Conservation (phyloP, 2,329 filamentous ascomycete genomes). For the Elsinoe fawcettii region DNA sequence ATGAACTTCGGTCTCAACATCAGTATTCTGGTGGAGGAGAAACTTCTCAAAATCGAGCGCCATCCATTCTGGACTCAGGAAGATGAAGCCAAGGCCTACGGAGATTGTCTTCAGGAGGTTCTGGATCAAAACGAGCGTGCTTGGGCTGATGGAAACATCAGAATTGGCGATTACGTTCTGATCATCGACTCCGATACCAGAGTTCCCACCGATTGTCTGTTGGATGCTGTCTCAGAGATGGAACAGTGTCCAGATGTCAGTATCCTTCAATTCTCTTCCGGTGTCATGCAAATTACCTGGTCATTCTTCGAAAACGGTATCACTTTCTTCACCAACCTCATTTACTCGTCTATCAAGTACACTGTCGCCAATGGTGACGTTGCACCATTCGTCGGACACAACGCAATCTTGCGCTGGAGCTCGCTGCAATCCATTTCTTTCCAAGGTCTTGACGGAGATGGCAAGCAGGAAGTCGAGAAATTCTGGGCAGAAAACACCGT, state of each 20-base stretch:
- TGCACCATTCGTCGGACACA: constrained; percentile 70
- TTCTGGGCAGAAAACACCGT: constrained; percentile 72
- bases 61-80: constrained; percentile 30
- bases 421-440: constrained; percentile 52
- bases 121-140: constrained; percentile 48
- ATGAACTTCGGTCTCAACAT: constrained; percentile 60
- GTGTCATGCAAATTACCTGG: constrained; percentile 67
- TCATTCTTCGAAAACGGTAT: constrained; percentile 69
- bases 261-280: constrained; percentile 64
- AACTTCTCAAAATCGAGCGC: constrained; percentile 38
- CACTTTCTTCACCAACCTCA: constrained; percentile 70
- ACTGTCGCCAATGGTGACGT: constrained; percentile 64
- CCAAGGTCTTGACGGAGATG: constrained; percentile 28
- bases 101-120: constrained; percentile 42
- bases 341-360: constrained; percentile 66
- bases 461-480: constrained; percentile 51
- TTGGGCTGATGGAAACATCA: constrained; percentile 54
- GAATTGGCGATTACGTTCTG: constrained; percentile 56
- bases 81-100: constrained; percentile 42
- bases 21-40: constrained; percentile 56
- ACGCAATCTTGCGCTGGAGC: constrained; percentile 64
- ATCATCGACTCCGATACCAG: constrained; percentile 63
- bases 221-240: constrained; percentile 66
- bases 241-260: constrained; percentile 60
- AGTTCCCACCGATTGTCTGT: constrained; percentile 58